Evolutionary conservation across 345 rosid species (phyloP).

Genomic region (Nephelium lappaceum): DNA sequence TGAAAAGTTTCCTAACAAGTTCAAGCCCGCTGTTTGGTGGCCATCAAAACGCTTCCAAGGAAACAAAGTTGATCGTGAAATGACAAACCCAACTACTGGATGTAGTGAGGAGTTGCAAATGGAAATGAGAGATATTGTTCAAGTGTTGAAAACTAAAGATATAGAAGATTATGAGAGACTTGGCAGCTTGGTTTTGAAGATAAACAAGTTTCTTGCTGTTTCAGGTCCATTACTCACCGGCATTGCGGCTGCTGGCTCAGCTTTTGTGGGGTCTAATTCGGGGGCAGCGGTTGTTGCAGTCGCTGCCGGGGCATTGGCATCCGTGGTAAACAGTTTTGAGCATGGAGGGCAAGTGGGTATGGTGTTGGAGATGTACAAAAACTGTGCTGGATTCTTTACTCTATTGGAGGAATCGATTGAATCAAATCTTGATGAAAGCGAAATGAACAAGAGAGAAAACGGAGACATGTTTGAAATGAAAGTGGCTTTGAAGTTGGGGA

Average conservation of each 20-base stretch:
- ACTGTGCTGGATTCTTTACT: conserved; percentile 43
- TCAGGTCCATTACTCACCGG: conserved; percentile 45
- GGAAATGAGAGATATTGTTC: conserved; percentile 41
- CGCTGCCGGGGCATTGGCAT: conserved; percentile 42
- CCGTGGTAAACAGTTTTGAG: conserved; percentile 37
- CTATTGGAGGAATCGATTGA: conserved; percentile 41
- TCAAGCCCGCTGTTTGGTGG: conserved; percentile 35
- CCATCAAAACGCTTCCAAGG: not conserved
- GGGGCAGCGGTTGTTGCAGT: conserved; percentile 36
- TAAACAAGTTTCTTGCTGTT: conserved; percentile 49
- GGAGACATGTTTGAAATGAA: conserved; percentile 46
- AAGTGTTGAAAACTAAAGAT: conserved; percentile 40
- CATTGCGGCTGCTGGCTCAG: conserved; percentile 40
- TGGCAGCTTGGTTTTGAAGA: conserved; percentile 41
- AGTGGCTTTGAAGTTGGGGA: conserved; percentile 45
- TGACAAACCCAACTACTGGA: conserved; percentile 17
- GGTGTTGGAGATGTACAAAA: conserved; percentile 60
- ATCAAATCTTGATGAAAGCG: conserved; percentile 25
- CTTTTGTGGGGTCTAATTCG: conserved; percentile 7
- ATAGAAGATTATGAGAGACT: conserved; percentile 44
- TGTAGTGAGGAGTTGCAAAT: conserved; percentile 40
- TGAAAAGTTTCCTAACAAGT: conserved; percentile 31
- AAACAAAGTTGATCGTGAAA: not conserved
- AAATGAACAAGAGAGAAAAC: conserved; percentile 32
- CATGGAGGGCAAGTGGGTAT: conserved; percentile 57